Base-by-base conservation (phyloP, 805 yeast species). In the Candida taoyuanica region DNA sequence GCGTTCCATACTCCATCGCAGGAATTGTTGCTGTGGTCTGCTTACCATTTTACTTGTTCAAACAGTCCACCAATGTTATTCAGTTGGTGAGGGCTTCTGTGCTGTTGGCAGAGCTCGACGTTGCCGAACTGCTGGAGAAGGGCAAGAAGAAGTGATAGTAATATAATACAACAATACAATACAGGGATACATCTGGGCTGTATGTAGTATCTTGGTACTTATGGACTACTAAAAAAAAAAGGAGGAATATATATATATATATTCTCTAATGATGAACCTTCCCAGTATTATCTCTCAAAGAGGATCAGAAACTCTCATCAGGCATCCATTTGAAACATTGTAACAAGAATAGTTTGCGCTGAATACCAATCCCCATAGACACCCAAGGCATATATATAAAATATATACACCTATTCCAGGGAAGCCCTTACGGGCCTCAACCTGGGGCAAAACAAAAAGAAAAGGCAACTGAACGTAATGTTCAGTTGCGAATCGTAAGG, bases 1-100 rank as follows among this genome's bases (percentile, higher is more conserved):
- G 48, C n/a, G 32, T 56, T 7, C 65, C 64, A 2, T 68, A 73
- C 49, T 77, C 82, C 62, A 62, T 76, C 51, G 87, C 86, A 15
- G 75, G 84, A 15, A 55, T 73, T 31, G 55, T 81, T 49, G 74
- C 74, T 13, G 66, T 73, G 48, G 45, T 78, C 26, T 76, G 88
- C 46, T 71, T 83, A 45, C 99, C 99, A 21, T 72, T 89, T 38
- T 93, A 95, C 86, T 59, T 77, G 16, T 85, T 88, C 67, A 93
- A 93, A 65, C 98, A 93, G 67, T 62, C 81, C 41, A 84, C 94
- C 46, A 93, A 94, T 58, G 79, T 86, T 16, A 76, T 93, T 44
- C 99, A 93, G 65, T 64, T 93, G 74, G 72, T 76, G 40, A 79
- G 84, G 52, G 99, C 98, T 11, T 87, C 95, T 11, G 60, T 82